Evolutionary conservation across 371 early-diverging fungal genomes (phyloP).

Genomic region (Mycotypha africana): DNA sequence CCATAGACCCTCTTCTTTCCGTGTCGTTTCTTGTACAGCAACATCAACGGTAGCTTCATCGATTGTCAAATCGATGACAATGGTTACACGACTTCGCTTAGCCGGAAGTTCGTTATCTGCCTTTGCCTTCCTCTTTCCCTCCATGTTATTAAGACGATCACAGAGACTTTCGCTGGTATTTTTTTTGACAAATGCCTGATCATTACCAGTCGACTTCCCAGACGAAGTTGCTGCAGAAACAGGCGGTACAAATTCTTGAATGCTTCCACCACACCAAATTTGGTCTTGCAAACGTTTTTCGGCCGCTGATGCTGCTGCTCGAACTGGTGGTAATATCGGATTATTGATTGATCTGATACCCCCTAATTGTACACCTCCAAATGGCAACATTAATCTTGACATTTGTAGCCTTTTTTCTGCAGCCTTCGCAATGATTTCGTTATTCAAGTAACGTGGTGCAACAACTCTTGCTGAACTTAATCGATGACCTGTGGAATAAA

Average conservation of each 20-base stretch:
- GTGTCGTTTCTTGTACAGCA: too few species aligned
- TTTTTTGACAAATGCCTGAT: not conserved
- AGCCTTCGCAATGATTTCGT: constrained; percentile 35
- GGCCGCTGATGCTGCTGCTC: constrained; percentile 52
- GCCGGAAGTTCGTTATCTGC: not conserved
- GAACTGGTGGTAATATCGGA: constrained; percentile 13
- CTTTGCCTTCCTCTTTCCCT: not conserved
- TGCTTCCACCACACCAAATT: constrained; percentile 54
- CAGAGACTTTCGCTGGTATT: too few species aligned
- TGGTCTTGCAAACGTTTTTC: constrained; percentile 46
- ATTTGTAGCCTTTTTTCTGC: constrained; percentile 43
- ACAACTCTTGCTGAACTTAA: constrained; percentile 27
- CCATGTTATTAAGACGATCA: too few species aligned
- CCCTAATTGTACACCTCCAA: constrained; percentile 48
- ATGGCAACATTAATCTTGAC: constrained; percentile 39
- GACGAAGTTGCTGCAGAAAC: too few species aligned
- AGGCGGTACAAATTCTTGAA: too few species aligned
- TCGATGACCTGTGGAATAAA: constrained; percentile 33
- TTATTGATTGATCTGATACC: constrained; percentile 9
- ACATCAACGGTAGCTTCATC: too few species aligned
- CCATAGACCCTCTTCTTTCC: too few species aligned
- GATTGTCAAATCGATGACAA: too few species aligned
- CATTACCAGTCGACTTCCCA: too few species aligned
- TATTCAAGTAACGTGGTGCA: constrained; percentile 3
- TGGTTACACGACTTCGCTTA: not conserved